phyloP scores from a whole-genome alignment of 2,329 filamentous ascomycete genomes.

The Torrubiella hemipterigena region DNA sequence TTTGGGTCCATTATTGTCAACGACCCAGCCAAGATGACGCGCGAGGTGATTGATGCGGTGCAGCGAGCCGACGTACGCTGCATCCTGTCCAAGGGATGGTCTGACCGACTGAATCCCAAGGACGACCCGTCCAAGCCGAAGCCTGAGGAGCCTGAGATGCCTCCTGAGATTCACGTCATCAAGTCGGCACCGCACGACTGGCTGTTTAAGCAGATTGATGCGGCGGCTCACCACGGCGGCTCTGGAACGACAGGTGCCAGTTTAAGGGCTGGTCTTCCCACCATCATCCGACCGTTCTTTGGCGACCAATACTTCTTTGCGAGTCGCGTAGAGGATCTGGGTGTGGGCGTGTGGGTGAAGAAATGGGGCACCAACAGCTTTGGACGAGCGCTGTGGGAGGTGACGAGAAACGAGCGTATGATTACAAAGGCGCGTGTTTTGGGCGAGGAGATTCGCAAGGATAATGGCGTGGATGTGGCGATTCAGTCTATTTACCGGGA shows the following conservation, averaged over 20 bases:
- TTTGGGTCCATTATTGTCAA: slow-evolving; percentile 94
- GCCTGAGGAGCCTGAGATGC: slow-evolving; percentile 50
- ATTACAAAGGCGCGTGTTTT: slow-evolving; percentile 72
- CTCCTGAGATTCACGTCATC: slow-evolving; percentile 76
- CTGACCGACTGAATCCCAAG: slow-evolving; percentile 57
- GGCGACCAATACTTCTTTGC: slow-evolving; percentile 98
- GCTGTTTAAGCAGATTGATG: slow-evolving; percentile 89
- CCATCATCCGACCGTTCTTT: slow-evolving; percentile 93
- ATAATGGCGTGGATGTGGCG: slow-evolving; percentile 79
- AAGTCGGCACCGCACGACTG: slow-evolving; percentile 90
- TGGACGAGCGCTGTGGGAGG: slow-evolving; percentile 79
- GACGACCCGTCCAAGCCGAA: slow-evolving; percentile 32
- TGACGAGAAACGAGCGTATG: slow-evolving; percentile 83
- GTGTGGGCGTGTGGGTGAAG: slow-evolving; percentile 80
- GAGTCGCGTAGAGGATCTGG: slow-evolving; percentile 77
- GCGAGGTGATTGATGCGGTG: slow-evolving; percentile 87
- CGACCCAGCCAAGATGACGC: slow-evolving; percentile 77
- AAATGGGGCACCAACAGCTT: slow-evolving; percentile 83
- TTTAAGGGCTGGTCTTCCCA: slow-evolving; percentile 79
- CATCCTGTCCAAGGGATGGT: slow-evolving; percentile 95
- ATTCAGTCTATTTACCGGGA: slow-evolving; percentile 92
- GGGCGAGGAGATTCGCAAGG: slow-evolving; percentile 84
- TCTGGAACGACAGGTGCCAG: slow-evolving; percentile 92
- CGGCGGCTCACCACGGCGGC: slow-evolving; percentile 87
- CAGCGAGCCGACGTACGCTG: slow-evolving; percentile 85